Conservation (phyloP, 2,329 filamentous ascomycete species). For the Pseudocercospora cruenta region DNA sequence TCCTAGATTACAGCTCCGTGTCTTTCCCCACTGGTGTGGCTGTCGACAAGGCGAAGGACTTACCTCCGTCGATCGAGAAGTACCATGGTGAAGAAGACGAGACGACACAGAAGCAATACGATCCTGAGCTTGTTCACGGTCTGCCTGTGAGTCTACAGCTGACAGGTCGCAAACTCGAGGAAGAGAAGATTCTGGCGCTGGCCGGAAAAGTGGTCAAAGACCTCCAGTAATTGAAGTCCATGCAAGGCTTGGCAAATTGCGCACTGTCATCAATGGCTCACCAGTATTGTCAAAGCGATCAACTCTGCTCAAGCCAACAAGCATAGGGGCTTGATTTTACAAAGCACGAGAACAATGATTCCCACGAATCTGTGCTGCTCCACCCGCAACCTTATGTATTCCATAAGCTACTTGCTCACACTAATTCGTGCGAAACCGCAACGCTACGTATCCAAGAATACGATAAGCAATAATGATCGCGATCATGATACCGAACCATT, state of each 20-base stretch:
- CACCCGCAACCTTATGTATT: too few relatives aligned
- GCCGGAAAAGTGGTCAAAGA: conserved; percentile 33
- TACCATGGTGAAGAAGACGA: conserved; percentile 46
- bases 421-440: conserved; percentile 46
- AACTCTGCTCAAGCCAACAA: too few relatives aligned
- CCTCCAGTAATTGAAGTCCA: conserved; percentile 17
- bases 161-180: conserved; percentile 38
- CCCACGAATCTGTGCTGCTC: too few relatives aligned
- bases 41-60: conserved; percentile 46
- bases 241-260: not conserved
- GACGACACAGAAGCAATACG: conserved; percentile 41
- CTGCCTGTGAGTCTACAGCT: conserved; percentile 45
- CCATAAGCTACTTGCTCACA: too few relatives aligned
- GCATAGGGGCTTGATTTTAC: too few relatives aligned
- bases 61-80: conserved; percentile 29
- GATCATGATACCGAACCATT: conserved; percentile 78
- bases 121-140: conserved; percentile 44
- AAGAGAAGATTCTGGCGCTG: conserved; percentile 43
- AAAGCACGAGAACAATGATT: too few relatives aligned
- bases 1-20: conserved; percentile 52
- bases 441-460: conserved; percentile 66
- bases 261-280: not conserved
- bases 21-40: conserved; percentile 49
- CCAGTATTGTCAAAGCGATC: too few relatives aligned
- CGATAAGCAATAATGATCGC: conserved; percentile 75